Base-by-base conservation (phyloP, 192 early-diverging fungal species). In the Rhizophagus sp. region DNA sequence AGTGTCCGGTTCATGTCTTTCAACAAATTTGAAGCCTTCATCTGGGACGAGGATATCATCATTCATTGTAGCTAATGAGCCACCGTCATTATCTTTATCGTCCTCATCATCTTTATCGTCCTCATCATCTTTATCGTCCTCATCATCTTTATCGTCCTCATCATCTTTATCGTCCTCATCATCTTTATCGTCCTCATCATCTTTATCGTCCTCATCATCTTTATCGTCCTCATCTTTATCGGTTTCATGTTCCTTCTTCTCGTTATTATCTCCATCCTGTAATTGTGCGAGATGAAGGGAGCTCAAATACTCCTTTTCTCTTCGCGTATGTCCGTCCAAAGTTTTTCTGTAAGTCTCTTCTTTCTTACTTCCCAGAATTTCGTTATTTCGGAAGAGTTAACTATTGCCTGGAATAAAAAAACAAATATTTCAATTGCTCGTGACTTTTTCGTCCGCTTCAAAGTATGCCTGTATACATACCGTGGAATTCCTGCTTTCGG, bases 1-100 rank as follows among this genome's bases (percentile, higher is more conserved):
- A 41, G 70, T 34, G 33, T 80, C 69, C 36, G 52, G 69, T 41
- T 80, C 79, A 61, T 63, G 11, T 62, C 79, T 80, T 62, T 80
- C 70, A 22, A 80, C 52, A 80, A 75, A 73, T 62, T 63, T 25
- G 33, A 39, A 22, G 30, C 13, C 74, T 75, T 75, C 74, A 63
- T 62, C 19, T 75, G 74, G 50, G 49, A 74, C 9, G 25, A 61
- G 25, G 17, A 13, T 12, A 50, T 74, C 24, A 62, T 39, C 19
- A 8, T 5, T 61, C 33, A 0, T 44, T 34, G 69, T 71, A 44
- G 69, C 1, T 39, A 30, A 30, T 30, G 65, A 19, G 25, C 17
- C 50, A 52, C 17, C 17, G 50, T 12, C 41, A 4, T 61, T n/a
- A 6, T 61, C 50, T 25, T 61, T 52, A 61, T 30, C 33, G 13